Base-by-base conservation (phyloP, 352 stramenopile species). In the Thalassiosira ordinaria region DNA sequence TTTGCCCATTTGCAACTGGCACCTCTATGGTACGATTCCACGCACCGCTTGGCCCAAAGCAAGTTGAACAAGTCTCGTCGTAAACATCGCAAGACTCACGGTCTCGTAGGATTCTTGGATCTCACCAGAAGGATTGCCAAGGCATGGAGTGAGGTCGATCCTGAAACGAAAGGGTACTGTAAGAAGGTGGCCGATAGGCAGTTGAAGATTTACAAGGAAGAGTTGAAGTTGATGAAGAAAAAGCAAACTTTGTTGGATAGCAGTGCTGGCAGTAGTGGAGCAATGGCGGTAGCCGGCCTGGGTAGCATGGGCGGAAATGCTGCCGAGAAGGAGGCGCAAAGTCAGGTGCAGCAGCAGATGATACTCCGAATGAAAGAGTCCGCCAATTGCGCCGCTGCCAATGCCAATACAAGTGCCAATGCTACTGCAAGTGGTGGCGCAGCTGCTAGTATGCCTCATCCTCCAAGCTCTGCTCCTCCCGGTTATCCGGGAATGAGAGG, bases 21-120 rank as follows among this genome's bases (percentile, higher is more conserved):
- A 5, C 67, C 68, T 16, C 63, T 76, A 13, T 84, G 76, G 76
- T 84, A 84, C 35, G 76, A 84, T 33, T 84, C 76, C 14, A 73
- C 62, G 2, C 61, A 79, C 46, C 76, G 76, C 24, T 64, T 84
- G 9, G 56, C 60, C 1, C 61, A 79, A 73, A 62, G 20, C 20
- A 84, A 84, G 18, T 20, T 46, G 1, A 84, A 78, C n/a, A 84
- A 80, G 27, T 57, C 69, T 5, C 68, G 67, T 27, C 66, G 82
- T 41, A 82, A 87, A 35, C 87, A 92, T 75, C 73, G 87, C 14
- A 91, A 91, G 63, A 89, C 80, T 39, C 87, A 92, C 53, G 87
- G 85, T 4, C 86, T 91, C 14, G 82, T 92, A n/a, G 82, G 87
- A 14, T 92, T 92, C 80, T 75, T 84, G 26, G 85, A 87, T 53